Conservation (phyloP, 2,329 filamentous ascomycete species). For the Coniochaeta hoffmannii region DNA sequence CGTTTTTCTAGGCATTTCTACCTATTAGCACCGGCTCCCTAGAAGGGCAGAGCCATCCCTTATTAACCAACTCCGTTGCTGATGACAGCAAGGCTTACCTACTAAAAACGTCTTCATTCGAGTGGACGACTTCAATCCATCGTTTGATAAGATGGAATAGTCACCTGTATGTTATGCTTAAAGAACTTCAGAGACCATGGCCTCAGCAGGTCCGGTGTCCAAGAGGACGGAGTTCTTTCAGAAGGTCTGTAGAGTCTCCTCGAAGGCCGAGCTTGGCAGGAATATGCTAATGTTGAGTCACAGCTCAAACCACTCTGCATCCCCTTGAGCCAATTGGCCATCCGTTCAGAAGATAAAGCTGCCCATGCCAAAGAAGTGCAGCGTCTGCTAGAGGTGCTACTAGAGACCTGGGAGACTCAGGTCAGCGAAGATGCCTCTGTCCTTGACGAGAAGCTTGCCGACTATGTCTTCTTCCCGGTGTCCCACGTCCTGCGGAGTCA, state of each 20-base stretch:
- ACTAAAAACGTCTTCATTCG: too few relatives aligned
- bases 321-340: constrained; percentile 15
- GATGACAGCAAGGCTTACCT: too few relatives aligned
- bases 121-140: not conserved
- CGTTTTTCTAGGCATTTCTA: too few relatives aligned
- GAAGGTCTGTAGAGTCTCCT: not conserved
- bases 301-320: constrained; percentile 18
- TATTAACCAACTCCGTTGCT: too few relatives aligned
- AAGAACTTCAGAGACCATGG: not conserved
- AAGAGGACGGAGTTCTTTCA: constrained; percentile 2
- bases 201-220: not conserved
- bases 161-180: not conserved
- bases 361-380: constrained; percentile 13
- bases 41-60: too few relatives aligned
- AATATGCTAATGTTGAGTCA: not conserved
- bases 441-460: constrained; percentile 76
- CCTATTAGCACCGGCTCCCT: too few relatives aligned
- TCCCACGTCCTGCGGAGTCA: constrained; percentile 78
- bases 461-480: constrained; percentile 92
- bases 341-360: constrained; percentile 12
- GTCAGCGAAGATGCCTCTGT: constrained; percentile 30
- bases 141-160: not conserved
- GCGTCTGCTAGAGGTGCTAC: constrained; percentile 10
- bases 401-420: constrained; percentile 13
- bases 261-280: too few relatives aligned